phyloP scores from a whole-genome alignment of 192 early-diverging fungal species.

The Coemansia sp. region DNA sequence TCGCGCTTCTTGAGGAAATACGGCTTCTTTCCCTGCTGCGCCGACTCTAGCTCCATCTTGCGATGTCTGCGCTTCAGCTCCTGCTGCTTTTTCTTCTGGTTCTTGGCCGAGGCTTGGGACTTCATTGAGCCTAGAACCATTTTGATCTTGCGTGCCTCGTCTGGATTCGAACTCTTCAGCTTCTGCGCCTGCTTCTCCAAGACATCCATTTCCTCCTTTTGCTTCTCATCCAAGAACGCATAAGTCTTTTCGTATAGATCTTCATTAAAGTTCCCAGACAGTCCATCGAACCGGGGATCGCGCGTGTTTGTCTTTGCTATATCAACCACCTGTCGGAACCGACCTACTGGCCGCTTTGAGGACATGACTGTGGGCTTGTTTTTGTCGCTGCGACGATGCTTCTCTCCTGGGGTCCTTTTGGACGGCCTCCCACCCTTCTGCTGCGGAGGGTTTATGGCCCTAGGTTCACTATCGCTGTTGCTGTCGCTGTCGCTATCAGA shows the following conservation, averaged over 20 bases:
- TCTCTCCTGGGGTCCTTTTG: slow-evolving; percentile 1
- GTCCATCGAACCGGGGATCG: slow-evolving; percentile 91
- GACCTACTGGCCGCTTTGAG: slow-evolving; percentile 49
- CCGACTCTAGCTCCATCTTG: slow-evolving; percentile 76
- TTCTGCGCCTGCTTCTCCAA: slow-evolving; percentile 66
- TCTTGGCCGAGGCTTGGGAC: slow-evolving; percentile 48
- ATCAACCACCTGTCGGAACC: slow-evolving; percentile 51
- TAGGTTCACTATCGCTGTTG: slow-evolving; percentile 17
- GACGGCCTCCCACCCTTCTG: neutral
- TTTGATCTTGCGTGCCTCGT: slow-evolving; percentile 63
- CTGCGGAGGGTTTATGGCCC: neutral
- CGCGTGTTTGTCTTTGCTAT: slow-evolving; percentile 49
- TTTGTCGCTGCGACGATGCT: slow-evolving; percentile 21
- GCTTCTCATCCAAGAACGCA: slow-evolving; percentile 81
- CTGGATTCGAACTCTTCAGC: slow-evolving; percentile 59
- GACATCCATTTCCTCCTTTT: slow-evolving; percentile 70
- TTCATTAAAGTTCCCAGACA: slow-evolving; percentile 88
- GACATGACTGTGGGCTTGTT: slow-evolving; percentile 37
- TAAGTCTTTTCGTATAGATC: slow-evolving; percentile 93
- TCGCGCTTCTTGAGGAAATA: slow-evolving; percentile 91
- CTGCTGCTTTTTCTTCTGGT: slow-evolving; percentile 56
- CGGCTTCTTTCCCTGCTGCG: slow-evolving; percentile 89
- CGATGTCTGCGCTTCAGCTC: slow-evolving; percentile 74
- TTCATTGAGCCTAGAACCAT: slow-evolving; percentile 64
- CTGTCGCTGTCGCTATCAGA: slow-evolving; percentile 43